Conservation (phyloP, 2,329 filamentous ascomycete genomes). For the Talaromyces amestolkiae region DNA sequence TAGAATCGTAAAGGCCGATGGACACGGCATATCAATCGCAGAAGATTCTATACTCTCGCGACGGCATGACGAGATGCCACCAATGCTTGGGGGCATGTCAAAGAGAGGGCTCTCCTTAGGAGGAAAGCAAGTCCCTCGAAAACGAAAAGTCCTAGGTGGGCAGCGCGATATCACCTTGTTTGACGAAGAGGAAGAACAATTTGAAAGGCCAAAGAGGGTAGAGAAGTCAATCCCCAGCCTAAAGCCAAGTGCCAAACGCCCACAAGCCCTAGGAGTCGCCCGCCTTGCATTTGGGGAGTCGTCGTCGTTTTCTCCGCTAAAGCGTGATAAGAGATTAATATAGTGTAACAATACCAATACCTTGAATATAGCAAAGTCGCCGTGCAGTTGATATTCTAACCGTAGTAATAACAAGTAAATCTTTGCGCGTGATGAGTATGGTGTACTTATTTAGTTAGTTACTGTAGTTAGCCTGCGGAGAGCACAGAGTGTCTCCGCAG, state of each 20-base stretch:
- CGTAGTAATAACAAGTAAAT: neutral
- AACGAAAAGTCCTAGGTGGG: constrained; percentile 66
- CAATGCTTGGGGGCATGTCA: constrained; percentile 32
- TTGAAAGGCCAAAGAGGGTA: constrained; percentile 27
- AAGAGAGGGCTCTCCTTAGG: constrained; percentile 25
- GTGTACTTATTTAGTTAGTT: neutral
- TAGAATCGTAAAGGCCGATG: neutral
- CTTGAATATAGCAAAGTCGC: neutral
- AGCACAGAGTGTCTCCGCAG: neutral
- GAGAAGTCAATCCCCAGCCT: constrained; percentile 29
- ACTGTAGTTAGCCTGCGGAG: too few species aligned
- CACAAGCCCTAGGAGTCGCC: constrained; percentile 20
- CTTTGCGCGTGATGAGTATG: neutral
- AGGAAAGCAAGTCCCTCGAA: constrained; percentile 58
- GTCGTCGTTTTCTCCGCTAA: constrained; percentile 67
- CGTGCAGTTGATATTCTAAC: neutral
- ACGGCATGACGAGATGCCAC: constrained; percentile 20
- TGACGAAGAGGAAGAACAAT: constrained; percentile 64
- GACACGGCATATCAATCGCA: neutral
- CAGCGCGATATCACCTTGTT: constrained; percentile 66
- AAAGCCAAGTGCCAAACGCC: constrained; percentile 22
- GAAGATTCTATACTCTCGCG: constrained; percentile 17
- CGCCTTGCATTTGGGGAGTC: constrained; percentile 47
- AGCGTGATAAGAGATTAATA: constrained; percentile 59
- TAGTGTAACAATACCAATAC: constrained; percentile 10